phyloP scores from a whole-genome alignment of 2,329 filamentous ascomycete species.

The Keithomyces neogunnii region DNA sequence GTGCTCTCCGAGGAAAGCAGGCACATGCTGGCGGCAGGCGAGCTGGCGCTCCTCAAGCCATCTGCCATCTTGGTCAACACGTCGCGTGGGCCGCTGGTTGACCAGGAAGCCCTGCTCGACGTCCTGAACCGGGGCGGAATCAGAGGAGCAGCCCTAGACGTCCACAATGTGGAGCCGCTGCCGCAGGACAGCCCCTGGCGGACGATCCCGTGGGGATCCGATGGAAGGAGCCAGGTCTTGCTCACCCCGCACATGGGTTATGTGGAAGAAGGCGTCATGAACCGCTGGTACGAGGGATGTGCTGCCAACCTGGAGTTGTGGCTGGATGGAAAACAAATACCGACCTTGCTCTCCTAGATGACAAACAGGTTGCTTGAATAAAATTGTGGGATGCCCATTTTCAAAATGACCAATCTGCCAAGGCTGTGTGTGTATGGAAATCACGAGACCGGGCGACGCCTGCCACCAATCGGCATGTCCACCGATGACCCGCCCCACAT shows the following conservation, averaged over 20 bases:
- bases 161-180: slow-evolving; percentile 65
- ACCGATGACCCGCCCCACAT: too few relatives aligned
- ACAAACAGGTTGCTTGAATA: not conserved
- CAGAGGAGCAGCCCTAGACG: slow-evolving; percentile 61
- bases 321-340: slow-evolving; percentile 13
- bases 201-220: slow-evolving; percentile 51
- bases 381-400: too few relatives aligned
- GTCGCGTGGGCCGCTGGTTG: slow-evolving; percentile 59
- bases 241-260: slow-evolving; percentile 70
- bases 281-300: slow-evolving; percentile 59
- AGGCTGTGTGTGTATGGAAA: too few relatives aligned
- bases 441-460: too few relatives aligned
- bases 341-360: slow-evolving; percentile 7
- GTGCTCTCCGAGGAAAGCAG: slow-evolving; percentile 56
- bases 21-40: slow-evolving; percentile 47
- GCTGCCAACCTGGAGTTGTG: slow-evolving; percentile 54
- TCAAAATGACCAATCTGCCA: too few relatives aligned
- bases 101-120: slow-evolving; percentile 55
- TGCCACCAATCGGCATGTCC: too few relatives aligned
- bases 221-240: slow-evolving; percentile 51
- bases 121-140: slow-evolving; percentile 45
- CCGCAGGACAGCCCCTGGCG: slow-evolving; percentile 59
- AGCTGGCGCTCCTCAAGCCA: slow-evolving; percentile 54
- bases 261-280: slow-evolving; percentile 55
- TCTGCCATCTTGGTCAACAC: slow-evolving; percentile 62